Evolutionary conservation across 2,329 filamentous ascomycete species (phyloP), one percentile per base, ranked within the genome.

Genomic region (Venturia nashicola): DNA sequence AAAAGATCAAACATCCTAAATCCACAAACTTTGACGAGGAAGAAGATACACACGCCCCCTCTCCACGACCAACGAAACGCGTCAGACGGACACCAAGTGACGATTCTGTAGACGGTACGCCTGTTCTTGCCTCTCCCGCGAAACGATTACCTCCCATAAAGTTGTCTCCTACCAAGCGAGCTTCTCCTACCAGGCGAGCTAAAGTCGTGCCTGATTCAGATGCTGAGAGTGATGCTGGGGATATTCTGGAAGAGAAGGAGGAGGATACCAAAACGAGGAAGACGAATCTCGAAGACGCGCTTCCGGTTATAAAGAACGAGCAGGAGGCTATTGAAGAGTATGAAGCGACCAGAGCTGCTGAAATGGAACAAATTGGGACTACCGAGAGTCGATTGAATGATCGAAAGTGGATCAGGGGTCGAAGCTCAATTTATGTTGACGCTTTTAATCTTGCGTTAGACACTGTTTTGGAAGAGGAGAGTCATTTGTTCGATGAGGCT

Each of bases 341-440:
- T 70, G 89, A 96, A 74, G 79, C 80, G 2, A 86, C 86, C 67
- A 83, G 83, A 68, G 81, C 82, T 36, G 85, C 83, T 23, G 70
- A 70, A 42, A 70, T 67, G 40, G 14, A 18, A 18, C 59, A 60
- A 74, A 67, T 51, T 12, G 61, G 32, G n/a, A 63, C 61, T 11
- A 71, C 79, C 5, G 79, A 81, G 66, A 76, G 79, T 44, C 78
- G 83, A 8, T 71, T 88, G 16, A 80, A 80, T 65, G 76, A 84
- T 61, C 79, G 78, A 61, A 82, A 77, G 65, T 96, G 90, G 90
- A 76, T 86, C 5, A 85, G 82, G 70, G 90, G 91, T 0, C 86
- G 85, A 72, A 95, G 87, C 70, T 97, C 92, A 1, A 90, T 99
- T 64, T 99, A 99, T 70, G 91, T 97, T 20, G 94, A 99, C 76